Conservation (phyloP, 2,329 filamentous ascomycete genomes). For the Arthrobotrys sphaeroides region DNA sequence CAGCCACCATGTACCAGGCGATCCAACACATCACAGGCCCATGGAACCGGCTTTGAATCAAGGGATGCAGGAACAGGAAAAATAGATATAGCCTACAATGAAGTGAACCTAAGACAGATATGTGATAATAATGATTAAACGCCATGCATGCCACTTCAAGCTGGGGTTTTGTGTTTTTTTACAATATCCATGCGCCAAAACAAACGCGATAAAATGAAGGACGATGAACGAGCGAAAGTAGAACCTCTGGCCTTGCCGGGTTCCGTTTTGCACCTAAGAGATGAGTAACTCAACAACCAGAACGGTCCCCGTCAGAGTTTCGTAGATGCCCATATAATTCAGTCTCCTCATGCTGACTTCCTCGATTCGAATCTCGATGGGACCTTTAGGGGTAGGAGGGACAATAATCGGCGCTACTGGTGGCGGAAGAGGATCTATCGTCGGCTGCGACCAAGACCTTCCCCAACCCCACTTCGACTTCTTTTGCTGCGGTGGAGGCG, state of each 20-base stretch:
- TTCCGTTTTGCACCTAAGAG: not conserved
- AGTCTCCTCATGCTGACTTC: constrained; percentile 52
- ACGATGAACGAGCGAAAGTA: not conserved
- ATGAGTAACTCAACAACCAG: constrained; percentile 43
- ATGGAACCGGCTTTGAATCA: not conserved
- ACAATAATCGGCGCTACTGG: constrained; percentile 23
- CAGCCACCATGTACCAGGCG: not conserved
- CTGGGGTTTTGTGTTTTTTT: too few species aligned
- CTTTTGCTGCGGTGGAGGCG: constrained; percentile 41
- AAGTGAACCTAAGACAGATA: not conserved
- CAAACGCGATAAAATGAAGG: not conserved
- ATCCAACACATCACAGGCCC: too few species aligned
- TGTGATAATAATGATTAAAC: not conserved
- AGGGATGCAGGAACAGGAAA: not conserved
- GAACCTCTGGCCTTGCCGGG: not conserved
- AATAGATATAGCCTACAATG: constrained; percentile 5
- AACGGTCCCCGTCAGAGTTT: constrained; percentile 41
- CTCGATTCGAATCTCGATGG: constrained; percentile 46
- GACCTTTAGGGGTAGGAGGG: constrained; percentile 18
- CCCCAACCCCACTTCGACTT: constrained; percentile 52
- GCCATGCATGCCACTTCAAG: constrained; percentile 3
- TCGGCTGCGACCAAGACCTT: constrained; percentile 14
- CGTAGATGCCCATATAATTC: constrained; percentile 48
- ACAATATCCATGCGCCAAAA: constrained; percentile 10
- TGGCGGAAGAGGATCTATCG: not conserved